These are phyloP conservation scores for Halteria grandinella DNA, from an alignment of 73 alveolate species.

Conservation along the genomic window DNA sequence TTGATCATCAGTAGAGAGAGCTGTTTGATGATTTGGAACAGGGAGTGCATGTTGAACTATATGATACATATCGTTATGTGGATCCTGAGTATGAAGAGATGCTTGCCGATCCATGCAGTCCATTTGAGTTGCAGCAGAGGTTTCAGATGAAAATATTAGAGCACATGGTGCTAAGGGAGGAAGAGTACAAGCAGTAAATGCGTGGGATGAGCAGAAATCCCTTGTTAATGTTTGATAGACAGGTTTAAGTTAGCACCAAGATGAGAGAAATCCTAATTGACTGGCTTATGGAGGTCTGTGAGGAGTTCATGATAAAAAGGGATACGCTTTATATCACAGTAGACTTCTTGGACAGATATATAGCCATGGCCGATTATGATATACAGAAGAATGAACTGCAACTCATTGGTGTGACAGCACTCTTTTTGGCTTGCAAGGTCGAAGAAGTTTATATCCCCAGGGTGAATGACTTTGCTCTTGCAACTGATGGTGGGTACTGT, in stretches of 20 bases:
- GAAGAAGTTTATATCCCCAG: slow-evolving; percentile 69
- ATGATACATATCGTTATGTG: too few species aligned
- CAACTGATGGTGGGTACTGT: slow-evolving; percentile 76
- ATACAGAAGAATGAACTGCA: slow-evolving; percentile 43
- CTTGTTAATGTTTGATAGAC: too few species aligned
- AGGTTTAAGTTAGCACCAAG: neutral
- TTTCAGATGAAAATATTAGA: neutral
- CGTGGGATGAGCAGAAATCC: too few species aligned
- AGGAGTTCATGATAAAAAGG: slow-evolving; percentile 67
- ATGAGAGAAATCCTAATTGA: slow-evolving; percentile 79
- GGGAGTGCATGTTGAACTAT: too few species aligned
- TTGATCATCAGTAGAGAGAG: too few species aligned
- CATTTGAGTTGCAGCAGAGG: neutral
- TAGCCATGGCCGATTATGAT: neutral
- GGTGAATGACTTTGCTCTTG: slow-evolving; percentile 59
- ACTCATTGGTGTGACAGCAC: slow-evolving; percentile 71
- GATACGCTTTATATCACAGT: slow-evolving; percentile 78
- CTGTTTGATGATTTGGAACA: too few species aligned
- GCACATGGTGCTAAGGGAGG: neutral
- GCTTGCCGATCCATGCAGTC: too few species aligned
- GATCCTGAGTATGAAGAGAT: too few species aligned
- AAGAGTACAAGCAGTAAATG: neutral
- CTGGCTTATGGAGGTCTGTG: slow-evolving; percentile 82
- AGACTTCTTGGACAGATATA: slow-evolving; percentile 62
- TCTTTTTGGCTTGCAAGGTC: slow-evolving; percentile 71